Evolutionary conservation across 495 filamentous ascomycete species (phyloP).

Genomic region (Articulospora tetracladia): DNA sequence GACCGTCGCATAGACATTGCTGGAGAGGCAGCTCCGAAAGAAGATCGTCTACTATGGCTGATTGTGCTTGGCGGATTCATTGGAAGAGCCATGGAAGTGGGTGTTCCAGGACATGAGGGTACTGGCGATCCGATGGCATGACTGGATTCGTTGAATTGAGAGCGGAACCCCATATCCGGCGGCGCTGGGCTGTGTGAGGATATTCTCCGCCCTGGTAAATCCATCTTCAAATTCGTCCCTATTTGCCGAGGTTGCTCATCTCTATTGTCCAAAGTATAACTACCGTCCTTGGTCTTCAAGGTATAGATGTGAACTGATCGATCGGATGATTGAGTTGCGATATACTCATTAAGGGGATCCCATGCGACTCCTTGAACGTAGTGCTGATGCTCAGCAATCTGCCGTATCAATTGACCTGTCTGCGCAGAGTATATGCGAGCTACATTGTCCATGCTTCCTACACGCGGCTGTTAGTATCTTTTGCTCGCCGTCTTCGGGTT

Average conservation of each 20-base stretch:
- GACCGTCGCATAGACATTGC: constrained; percentile 69
- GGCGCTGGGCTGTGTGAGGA: constrained; percentile 92
- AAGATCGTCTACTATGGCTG: constrained; percentile 88
- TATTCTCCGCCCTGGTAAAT: constrained; percentile 84
- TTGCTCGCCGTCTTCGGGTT: too few relatives aligned
- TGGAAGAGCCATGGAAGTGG: constrained; percentile 79
- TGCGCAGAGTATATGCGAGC: constrained; percentile 95
- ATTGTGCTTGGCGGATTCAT: constrained; percentile 94
- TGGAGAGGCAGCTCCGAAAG: constrained; percentile 80
- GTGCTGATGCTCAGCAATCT: constrained; percentile 98
- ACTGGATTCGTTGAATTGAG: constrained; percentile 55
- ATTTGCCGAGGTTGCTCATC: constrained; percentile 41
- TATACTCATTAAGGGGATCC: constrained; percentile 97
- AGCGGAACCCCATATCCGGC: constrained; percentile 61
- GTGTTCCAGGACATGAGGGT: constrained; percentile 92
- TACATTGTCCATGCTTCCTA: constrained; percentile 98
- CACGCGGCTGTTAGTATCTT: constrained; percentile 28
- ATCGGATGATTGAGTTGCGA: constrained; percentile 97
- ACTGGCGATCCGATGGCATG: constrained; percentile 73
- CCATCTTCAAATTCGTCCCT: constrained; percentile 69
- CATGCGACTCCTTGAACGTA: constrained; percentile 98
- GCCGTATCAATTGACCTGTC: constrained; percentile 84
- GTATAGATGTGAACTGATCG: constrained; percentile 96
- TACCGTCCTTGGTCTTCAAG: constrained; percentile 92
- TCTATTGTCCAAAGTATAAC: constrained; percentile 67